Conservation (phyloP, 208 protist species). For the Leishmania braziliensis region DNA sequence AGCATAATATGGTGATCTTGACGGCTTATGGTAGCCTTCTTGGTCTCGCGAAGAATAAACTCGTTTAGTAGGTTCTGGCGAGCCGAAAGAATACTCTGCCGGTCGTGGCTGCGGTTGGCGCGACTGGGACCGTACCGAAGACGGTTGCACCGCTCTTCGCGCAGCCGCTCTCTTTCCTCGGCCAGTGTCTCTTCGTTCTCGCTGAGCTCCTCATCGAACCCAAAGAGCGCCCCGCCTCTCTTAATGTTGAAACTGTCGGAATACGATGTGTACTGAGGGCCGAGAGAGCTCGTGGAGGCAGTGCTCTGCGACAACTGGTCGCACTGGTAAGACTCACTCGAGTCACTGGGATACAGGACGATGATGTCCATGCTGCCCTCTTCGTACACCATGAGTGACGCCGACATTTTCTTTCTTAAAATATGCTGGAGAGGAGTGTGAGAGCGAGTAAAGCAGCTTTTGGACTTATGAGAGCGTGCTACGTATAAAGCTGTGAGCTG, state of each 20-base stretch:
- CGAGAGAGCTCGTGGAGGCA: slow-evolving; percentile 44
- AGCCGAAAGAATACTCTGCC: slow-evolving; percentile 51
- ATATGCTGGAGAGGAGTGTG: neutral
- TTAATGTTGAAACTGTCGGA: slow-evolving; percentile 17
- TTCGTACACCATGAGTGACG: neutral
- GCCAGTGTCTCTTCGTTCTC: slow-evolving; percentile 27
- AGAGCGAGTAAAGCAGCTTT: neutral
- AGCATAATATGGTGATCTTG: slow-evolving; percentile 89
- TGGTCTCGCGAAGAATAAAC: slow-evolving; percentile 63
- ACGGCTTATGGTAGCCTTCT: slow-evolving; percentile 51
- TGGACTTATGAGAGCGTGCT: neutral
- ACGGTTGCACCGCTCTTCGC: slow-evolving; percentile 18
- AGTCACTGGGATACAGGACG: slow-evolving; percentile 31
- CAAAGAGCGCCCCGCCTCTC: slow-evolving; percentile 19
- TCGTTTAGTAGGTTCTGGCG: slow-evolving; percentile 78
- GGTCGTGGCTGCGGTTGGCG: slow-evolving; percentile 49
- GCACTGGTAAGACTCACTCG: slow-evolving; percentile 24
- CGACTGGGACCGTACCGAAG: slow-evolving; percentile 52
- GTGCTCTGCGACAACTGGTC: slow-evolving; percentile 36
- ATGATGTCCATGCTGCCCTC: slow-evolving; percentile 19
- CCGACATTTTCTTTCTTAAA: neutral
- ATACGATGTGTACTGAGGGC: slow-evolving; percentile 30
- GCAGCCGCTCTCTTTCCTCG: slow-evolving; percentile 17
- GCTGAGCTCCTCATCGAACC: slow-evolving; percentile 32
- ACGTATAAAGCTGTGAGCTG: neutral